Evolutionary conservation across 1,284 basidiomycete species (phyloP).

Genomic region (Trichosporon ovoides): DNA sequence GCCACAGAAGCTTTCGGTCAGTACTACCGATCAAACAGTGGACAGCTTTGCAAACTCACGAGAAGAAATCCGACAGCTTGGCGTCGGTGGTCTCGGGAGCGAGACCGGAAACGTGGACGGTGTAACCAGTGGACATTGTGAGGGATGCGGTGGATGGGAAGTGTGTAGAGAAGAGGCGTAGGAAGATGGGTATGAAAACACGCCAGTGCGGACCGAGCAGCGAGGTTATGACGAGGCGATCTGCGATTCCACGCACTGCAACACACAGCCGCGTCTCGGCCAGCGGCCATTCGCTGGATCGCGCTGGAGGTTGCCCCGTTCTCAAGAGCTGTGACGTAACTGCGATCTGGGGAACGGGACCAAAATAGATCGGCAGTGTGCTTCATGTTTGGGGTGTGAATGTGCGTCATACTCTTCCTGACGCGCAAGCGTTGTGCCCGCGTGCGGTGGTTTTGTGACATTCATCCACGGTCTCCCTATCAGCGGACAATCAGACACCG

Average conservation of each 20-base stretch:
- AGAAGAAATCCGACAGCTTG: slow-evolving; percentile 50
- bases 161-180: not conserved
- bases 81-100: slow-evolving; percentile 47
- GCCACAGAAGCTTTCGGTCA: slow-evolving; percentile 39
- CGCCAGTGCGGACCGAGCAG: not conserved
- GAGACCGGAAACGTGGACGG: slow-evolving; percentile 48
- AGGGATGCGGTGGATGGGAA: not conserved
- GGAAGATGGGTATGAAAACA: not conserved
- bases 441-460: too few relatives aligned
- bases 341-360: too few relatives aligned
- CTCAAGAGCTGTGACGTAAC: too few relatives aligned
- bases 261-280: not conserved
- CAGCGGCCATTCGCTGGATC: slow-evolving; percentile 2
- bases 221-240: slow-evolving; percentile 2
- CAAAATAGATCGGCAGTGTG: too few relatives aligned
- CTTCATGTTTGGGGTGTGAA: too few relatives aligned
- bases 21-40: not conserved
- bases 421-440: too few relatives aligned
- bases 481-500: too few relatives aligned
- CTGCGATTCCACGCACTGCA: not conserved
- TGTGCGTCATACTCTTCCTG: too few relatives aligned
- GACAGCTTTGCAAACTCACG: slow-evolving; percentile 7
- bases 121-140: slow-evolving; percentile 33
- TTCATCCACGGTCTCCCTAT: too few relatives aligned
- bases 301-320: too few relatives aligned